phyloP scores from a whole-genome alignment of 805 yeast species.

The Metschnikowia reukaufii region DNA sequence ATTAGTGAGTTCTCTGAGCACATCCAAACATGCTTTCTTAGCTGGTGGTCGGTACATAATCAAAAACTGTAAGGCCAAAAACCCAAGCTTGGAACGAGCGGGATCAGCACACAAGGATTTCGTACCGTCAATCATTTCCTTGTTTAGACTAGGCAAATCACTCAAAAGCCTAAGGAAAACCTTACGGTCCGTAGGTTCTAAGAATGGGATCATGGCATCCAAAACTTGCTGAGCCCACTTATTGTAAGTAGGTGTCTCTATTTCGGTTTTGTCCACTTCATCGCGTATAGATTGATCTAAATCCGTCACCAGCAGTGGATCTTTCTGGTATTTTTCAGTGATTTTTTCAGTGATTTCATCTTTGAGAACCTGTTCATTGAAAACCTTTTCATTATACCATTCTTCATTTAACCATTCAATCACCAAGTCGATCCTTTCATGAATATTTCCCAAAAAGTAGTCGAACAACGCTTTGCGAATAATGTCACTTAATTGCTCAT shows the following conservation, averaged over 20 bases:
- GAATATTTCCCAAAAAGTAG: constrained; percentile 72
- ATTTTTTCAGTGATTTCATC: constrained; percentile 20
- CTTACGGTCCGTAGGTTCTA: constrained; percentile 79
- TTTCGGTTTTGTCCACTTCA: constrained; percentile 17
- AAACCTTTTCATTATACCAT: constrained; percentile 67
- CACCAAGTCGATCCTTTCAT: constrained; percentile 66
- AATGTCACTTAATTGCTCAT: constrained; percentile 51
- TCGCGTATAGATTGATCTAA: constrained; percentile 21
- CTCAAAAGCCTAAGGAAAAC: constrained; percentile 78
- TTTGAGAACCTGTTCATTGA: constrained; percentile 31
- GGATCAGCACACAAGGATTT: constrained; percentile 84
- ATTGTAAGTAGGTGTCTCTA: constrained; percentile 53
- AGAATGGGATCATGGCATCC: constrained; percentile 78
- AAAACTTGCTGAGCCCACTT: constrained; percentile 70
- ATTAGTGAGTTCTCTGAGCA: constrained; percentile 45
- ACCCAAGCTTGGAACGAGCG: constrained; percentile 73
- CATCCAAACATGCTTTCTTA: constrained; percentile 49
- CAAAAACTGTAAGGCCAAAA: constrained; percentile 76
- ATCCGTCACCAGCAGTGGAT: constrained; percentile 14
- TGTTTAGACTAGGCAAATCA: constrained; percentile 78
- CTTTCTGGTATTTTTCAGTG: constrained; percentile 18
- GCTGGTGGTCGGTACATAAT: constrained; percentile 92
- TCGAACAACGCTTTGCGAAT: constrained; percentile 71
- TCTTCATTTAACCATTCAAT: constrained; percentile 96
- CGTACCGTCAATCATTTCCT: constrained; percentile 60